Evolutionary conservation across 495 filamentous ascomycete genomes (phyloP), one percentile per base, ranked within the genome.

Genomic region (Neurospora sp.): DNA sequence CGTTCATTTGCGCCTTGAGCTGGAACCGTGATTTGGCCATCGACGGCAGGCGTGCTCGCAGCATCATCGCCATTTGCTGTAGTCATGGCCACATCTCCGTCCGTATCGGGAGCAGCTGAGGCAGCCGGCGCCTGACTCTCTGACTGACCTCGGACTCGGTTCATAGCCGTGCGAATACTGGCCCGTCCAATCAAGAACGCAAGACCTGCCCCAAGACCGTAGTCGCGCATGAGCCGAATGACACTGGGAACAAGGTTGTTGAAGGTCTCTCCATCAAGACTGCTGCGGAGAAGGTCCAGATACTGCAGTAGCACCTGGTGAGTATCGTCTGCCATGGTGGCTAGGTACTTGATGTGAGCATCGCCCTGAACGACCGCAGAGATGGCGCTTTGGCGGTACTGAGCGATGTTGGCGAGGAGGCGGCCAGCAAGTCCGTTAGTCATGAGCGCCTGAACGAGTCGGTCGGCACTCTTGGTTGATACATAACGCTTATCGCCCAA

Each of bases 131-230:
- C 69, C 37, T 82, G 79, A 27, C 73, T 74, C 27, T 82, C 82
- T 31, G 27, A 74, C 40, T 7, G 73, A 37, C 66, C 69, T 69
- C 11, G 72, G 71, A 40, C 68, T 70, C 66, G 53, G 53, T 81
- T 81, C 22, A 82, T 79, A 68, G 84, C 84, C 72, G 80, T 83
- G 41, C 81, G 81, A 11, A 98, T 84, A 72, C 89, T 93, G 9
- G 87, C 85, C 66, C 96, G 88, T 48, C 87, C 88, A 74, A 99
- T 95, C 86, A 92, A 90, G 81, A 97, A 99, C 18, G 96, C 96
- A 27, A 97, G 83, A 73, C 89, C 87, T 0, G 92, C 90, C 41
- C 95, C 91, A 40, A 99, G 83, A 14, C 92, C 92, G 76, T 91
- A 97, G 3, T 96, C 91, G 27, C 84, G 83, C 75, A 97, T 89